Conservation (phyloP, 179 eudicot species). For the Carnegiea gigantea region DNA sequence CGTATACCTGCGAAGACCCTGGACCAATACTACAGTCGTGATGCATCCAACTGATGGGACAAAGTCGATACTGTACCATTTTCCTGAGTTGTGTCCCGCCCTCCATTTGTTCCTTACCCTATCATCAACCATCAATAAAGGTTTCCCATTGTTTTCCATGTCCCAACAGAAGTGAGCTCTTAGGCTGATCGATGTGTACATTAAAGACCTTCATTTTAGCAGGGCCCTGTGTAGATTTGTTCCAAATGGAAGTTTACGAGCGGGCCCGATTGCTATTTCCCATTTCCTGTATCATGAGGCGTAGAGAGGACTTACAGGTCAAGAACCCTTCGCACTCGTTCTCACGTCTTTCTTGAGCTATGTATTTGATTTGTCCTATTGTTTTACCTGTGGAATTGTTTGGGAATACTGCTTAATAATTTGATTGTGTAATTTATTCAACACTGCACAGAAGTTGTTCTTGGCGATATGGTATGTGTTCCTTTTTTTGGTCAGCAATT, state of each 20-base stretch:
- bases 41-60: conserved; percentile 36
- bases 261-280: conserved; percentile 14
- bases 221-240: conserved; percentile 30
- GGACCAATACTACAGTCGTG: conserved; percentile 56
- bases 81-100: conserved; percentile 1
- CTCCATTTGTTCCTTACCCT: conserved; percentile 21
- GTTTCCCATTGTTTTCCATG: conserved; percentile 23
- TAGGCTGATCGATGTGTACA: conserved; percentile 31
- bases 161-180: conserved; percentile 19
- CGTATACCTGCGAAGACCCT: conserved; percentile 63
- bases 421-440: conserved; percentile 11
- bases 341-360: conserved; percentile 18
- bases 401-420: conserved; percentile 26
- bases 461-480: not conserved
- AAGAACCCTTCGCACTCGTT: conserved; percentile 18
- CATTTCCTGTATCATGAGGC: conserved; percentile 21
- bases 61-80: not conserved
- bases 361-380: conserved; percentile 26
- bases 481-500: not conserved
- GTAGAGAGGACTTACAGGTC: conserved; percentile 22
- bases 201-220: conserved; percentile 22
- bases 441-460: not conserved
- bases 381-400: conserved; percentile 10
- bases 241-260: conserved; percentile 14
- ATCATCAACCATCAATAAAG: conserved; percentile 27